Conservation (phyloP, 140 eudicot genomes). For the Flaveria floridana region DNA sequence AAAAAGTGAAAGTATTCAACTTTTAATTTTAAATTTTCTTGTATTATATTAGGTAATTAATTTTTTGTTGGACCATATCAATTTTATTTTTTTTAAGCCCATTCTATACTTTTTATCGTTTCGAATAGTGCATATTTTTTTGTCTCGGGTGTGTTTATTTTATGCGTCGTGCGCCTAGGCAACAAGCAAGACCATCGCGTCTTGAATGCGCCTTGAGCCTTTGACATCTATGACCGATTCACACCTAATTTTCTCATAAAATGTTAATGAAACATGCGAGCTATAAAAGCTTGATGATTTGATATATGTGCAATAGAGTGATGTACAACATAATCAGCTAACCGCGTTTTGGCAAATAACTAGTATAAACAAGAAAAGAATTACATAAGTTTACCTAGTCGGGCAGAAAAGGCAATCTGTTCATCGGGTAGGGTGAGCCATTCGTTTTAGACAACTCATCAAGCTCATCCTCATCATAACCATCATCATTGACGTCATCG, state of each 20-base stretch:
- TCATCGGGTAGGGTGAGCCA: slow-evolving; percentile 56
- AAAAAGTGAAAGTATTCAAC: too few relatives aligned
- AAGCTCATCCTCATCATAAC: slow-evolving; percentile 34
- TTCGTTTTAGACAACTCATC: slow-evolving; percentile 39
- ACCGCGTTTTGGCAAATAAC: slow-evolving; percentile 13
- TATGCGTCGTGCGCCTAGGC: too few relatives aligned
- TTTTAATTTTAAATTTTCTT: too few relatives aligned
- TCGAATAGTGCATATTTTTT: too few relatives aligned
- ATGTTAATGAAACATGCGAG: not conserved
- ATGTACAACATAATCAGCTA: slow-evolving; percentile 13
- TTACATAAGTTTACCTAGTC: slow-evolving; percentile 41
- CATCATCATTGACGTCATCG: slow-evolving; percentile 24
- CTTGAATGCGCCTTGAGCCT: too few relatives aligned
- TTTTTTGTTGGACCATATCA: too few relatives aligned
- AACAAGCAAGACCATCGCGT: too few relatives aligned
- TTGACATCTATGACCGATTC: not conserved
- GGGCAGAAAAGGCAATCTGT: slow-evolving; percentile 75
- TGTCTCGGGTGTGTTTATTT: too few relatives aligned
- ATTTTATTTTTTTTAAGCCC: too few relatives aligned
- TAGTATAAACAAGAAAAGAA: slow-evolving; percentile 12
- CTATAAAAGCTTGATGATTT: not conserved
- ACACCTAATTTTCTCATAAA: not conserved
- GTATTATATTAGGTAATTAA: too few relatives aligned
- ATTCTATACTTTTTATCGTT: too few relatives aligned
- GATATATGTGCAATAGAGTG: slow-evolving; percentile 21